phyloP scores from a whole-genome alignment of 2,329 filamentous ascomycete genomes.

The Cyanodermella asteris region DNA sequence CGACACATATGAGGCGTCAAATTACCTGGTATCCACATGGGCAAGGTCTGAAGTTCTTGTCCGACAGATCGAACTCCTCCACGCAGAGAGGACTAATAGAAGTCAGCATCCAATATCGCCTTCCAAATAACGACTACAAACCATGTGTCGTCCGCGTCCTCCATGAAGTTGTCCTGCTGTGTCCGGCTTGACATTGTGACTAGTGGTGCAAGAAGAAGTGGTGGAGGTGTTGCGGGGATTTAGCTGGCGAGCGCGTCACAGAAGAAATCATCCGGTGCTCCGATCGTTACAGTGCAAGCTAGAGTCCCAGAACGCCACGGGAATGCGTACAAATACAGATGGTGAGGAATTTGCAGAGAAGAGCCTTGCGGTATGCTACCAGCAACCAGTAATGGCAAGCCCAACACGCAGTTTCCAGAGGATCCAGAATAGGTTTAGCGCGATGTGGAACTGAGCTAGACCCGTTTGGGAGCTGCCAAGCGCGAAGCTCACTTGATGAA shows the following conservation, averaged over 20 bases:
- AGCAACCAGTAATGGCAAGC: not conserved
- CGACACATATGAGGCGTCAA: constrained; percentile 1
- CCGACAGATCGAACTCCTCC: constrained; percentile 94
- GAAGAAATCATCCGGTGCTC: constrained; percentile 35
- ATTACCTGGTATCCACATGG: constrained; percentile 92
- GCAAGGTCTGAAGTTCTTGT: constrained; percentile 91
- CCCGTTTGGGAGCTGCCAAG: no score
- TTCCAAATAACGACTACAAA: constrained; percentile 2
- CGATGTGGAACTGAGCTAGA: no score
- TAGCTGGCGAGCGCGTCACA: constrained; percentile 9
- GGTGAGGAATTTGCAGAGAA: not conserved
- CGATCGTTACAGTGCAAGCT: no score
- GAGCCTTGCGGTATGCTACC: not conserved
- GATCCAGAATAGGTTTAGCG: no score
- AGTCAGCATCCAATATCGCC: constrained; percentile 1
- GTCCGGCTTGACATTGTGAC: constrained; percentile 9
- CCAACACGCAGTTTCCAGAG: no score
- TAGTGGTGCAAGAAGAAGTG: no score
- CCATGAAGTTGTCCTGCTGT: constrained; percentile 11
- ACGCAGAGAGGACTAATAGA: constrained; percentile 71
- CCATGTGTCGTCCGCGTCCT: constrained; percentile 10
- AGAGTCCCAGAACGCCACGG: no score
- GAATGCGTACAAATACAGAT: not conserved
- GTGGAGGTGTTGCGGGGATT: constrained; percentile 2
- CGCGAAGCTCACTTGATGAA: no score